A percentile compares a stretch with the other conserved stretches of the same genome.
Conservation (phyloP, 192 early-diverging fungal genomes). For the Coemansia sp. region DNA sequence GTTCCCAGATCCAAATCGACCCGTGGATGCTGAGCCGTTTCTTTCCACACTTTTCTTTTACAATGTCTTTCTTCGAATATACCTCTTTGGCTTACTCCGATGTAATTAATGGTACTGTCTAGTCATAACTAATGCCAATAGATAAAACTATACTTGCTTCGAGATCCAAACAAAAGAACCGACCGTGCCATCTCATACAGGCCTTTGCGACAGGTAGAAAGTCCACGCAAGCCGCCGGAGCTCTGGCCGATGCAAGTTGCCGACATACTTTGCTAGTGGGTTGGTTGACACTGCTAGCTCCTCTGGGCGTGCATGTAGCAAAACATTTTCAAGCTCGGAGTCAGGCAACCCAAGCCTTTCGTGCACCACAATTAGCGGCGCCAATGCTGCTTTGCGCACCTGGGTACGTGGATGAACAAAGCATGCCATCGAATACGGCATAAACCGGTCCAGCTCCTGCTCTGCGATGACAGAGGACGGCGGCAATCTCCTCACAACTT, state of each 20-base stretch:
- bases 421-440: slow-evolving; percentile 40
- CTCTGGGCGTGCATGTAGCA: slow-evolving; percentile 25
- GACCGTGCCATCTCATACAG: not conserved
- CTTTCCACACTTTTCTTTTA: not conserved
- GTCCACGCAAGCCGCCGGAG: slow-evolving; percentile 42
- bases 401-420: slow-evolving; percentile 51
- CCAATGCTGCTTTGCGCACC: slow-evolving; percentile 51
- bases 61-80: not conserved
- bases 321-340: slow-evolving; percentile 33
- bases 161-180: too few species aligned
- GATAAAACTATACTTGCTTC: not conserved
- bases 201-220: slow-evolving; percentile 21
- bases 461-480: slow-evolving; percentile 20
- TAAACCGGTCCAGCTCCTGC: slow-evolving; percentile 39
- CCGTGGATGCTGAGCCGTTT: not conserved
- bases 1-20: not conserved
- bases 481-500: slow-evolving; percentile 29
- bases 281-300: slow-evolving; percentile 27
- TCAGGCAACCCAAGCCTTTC: slow-evolving; percentile 28
- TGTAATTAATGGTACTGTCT: too few species aligned
- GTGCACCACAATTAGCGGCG: slow-evolving; percentile 35
- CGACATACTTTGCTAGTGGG: slow-evolving; percentile 42
- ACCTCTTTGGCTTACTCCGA: not conserved
- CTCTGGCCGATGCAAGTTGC: slow-evolving; percentile 34
- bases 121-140: too few species aligned